Conservation (phyloP, 2,329 filamentous ascomycete species). For the Colletotrichum gloeosporioides region DNA sequence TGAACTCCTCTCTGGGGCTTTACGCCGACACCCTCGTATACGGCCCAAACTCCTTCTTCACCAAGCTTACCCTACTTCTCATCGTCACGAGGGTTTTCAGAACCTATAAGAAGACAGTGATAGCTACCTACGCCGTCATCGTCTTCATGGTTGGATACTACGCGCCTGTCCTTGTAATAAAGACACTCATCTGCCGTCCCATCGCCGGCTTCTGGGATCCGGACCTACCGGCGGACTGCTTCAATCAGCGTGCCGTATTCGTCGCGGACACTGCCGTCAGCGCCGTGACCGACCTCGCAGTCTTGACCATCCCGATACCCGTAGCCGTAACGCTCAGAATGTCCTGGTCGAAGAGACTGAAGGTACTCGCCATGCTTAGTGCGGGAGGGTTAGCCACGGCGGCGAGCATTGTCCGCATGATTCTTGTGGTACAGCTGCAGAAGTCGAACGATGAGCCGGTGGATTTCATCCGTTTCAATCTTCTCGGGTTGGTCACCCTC, state of each 20-base stretch:
- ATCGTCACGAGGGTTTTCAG: constrained; percentile 49
- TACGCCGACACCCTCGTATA: constrained; percentile 51
- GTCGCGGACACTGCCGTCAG: constrained; percentile 35
- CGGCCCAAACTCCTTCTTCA: constrained; percentile 46
- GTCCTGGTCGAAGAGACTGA: constrained; percentile 32
- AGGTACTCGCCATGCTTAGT: constrained; percentile 31
- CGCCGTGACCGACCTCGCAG: constrained; percentile 34
- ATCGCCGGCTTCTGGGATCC: constrained; percentile 44
- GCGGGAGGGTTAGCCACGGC: constrained; percentile 36
- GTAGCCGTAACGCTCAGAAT: constrained; percentile 37
- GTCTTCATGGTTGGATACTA: constrained; percentile 41
- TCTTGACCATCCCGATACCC: constrained; percentile 34
- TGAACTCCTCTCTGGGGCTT: neutral
- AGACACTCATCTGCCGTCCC: constrained; percentile 45
- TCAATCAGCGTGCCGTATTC: constrained; percentile 39
- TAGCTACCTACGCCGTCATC: constrained; percentile 43
- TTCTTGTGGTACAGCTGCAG: constrained; percentile 26
- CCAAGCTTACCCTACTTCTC: constrained; percentile 45
- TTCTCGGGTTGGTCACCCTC: constrained; percentile 11
- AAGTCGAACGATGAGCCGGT: constrained; percentile 26
- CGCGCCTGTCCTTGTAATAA: constrained; percentile 32
- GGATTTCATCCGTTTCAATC: constrained; percentile 14
- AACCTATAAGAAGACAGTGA: constrained; percentile 41
- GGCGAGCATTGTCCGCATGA: constrained; percentile 34
- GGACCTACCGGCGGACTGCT: constrained; percentile 31